These are phyloP conservation scores for Schizonepeta tenuifolia DNA, from an alignment of 257 asterid species.

Conservation along the genomic window DNA sequence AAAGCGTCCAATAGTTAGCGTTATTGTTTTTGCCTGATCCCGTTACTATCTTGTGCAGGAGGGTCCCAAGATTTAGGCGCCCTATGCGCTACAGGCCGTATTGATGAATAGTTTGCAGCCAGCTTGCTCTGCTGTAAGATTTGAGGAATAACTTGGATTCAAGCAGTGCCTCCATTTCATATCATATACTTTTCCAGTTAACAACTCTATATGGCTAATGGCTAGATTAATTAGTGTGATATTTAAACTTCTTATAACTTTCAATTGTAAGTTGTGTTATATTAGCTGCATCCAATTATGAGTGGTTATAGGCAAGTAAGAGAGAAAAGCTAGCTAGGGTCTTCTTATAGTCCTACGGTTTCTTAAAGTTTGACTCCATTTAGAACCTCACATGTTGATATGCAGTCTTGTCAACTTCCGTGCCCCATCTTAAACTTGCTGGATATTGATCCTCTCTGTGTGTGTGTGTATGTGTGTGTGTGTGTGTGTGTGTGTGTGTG, in stretches of 20 bases:
- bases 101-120: conserved; percentile 33
- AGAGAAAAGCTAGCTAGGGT: conserved; percentile 19
- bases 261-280: conserved; percentile 28
- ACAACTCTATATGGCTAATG: conserved; percentile 27
- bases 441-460: not conserved
- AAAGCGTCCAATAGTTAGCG: not conserved
- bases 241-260: conserved; percentile 34
- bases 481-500: too few species aligned
- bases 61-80: conserved; percentile 69
- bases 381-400: conserved; percentile 19
- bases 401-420: not conserved
- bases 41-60: conserved; percentile 45
- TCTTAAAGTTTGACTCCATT: not conserved
- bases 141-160: conserved; percentile 30
- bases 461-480: too few species aligned
- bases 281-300: conserved; percentile 34
- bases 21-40: not conserved
- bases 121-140: conserved; percentile 34
- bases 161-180: conserved; percentile 32
- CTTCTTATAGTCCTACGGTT: not conserved
- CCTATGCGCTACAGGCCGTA: conserved; percentile 73
- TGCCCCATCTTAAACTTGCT: not conserved
- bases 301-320: conserved; percentile 30
- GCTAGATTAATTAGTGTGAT: conserved; percentile 35
- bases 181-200: conserved; percentile 19